Evolutionary conservation across 345 rosid species (phyloP), one percentile per base, ranked within the genome.

Genomic region (Brassica carinata): DNA sequence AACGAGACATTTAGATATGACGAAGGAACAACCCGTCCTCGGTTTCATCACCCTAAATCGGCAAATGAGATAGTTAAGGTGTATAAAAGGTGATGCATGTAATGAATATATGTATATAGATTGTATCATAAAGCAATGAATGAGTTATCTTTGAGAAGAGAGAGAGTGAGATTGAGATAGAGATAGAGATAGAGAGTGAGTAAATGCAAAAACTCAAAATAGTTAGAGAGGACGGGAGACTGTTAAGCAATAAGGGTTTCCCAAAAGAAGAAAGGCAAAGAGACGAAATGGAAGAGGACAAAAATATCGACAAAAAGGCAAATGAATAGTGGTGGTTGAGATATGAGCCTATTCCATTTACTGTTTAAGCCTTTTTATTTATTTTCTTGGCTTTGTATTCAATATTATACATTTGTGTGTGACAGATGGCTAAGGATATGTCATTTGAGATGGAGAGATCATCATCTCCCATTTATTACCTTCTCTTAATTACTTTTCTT

Each of bases 361-460:
- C 74, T 67, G n/a, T 51, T 65, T 55, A 26, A 27, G 62, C n/a
- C 19, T 11, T 62, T 59, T 13, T 3, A 51, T 51, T 38, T 66
- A 53, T 55, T 15, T 73, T 66, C 4, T 5, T 75, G 53, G 64
- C 7, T 3, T 66, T n/a, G 34, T 57, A 79, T 72, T 79, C 33
- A 38, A 58, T n/a, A 58, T 57, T 77, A 55, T 59, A 40, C 30
- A 69, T 33, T 5, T 62, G n/a, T 38, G 17, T 59, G 40, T 79
- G 78, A 67, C 71, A 69, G 79, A 74, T 74, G 67, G 83, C 76
- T 74, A 79, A 79, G 77, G 78, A 79, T 79, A 58, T 73, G 78
- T 79, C 82, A 79, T 67, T 73, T 73, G 78, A 73, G 74, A 73
- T 73, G 51, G 82, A 73, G 77, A 40, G 63, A 72, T 73, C 78